Evolutionary conservation across 2,329 filamentous ascomycete species (phyloP), one percentile per base, ranked within the genome.

Genomic region (Teratosphaeria nubilosa): DNA sequence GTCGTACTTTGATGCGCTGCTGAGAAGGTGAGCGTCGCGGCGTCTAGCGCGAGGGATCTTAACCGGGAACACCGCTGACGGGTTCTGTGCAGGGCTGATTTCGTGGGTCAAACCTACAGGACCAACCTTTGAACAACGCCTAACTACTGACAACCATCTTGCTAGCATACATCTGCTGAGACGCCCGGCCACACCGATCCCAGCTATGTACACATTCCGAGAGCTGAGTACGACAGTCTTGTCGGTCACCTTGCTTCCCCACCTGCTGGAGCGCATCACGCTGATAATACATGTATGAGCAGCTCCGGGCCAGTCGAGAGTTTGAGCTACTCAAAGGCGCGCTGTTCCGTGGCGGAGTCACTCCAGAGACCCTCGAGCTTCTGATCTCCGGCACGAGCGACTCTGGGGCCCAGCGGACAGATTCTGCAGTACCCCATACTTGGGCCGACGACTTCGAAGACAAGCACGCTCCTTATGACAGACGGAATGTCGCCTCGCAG

Each of bases 151-250:
- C 24, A 52, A n/a, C 37, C 51, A 32, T 10, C 37, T 3, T 27
- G 52, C 30, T 25, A 69, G 67, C 67, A 69, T 53, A 66, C 64
- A 41, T 59, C 61, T 24, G 51, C 63, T 11, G 61, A 65, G n/a
- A 51, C 59, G 13, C 56, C 62, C n/a, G 62, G 58, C 11, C 60
- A 59, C 9, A 56, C 59, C 14, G 64, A 68, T 57, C 58, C 64
- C 11, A 58, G 59, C 53, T 63, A 63, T 53, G 75, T 87, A 53
- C 80, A 77, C 58, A 80, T 90, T 57, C 74, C 80, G 41, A 83
- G 78, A 66, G 70, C 73, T 54, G 84, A 90, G 67, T 83, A 90
- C 72, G 79, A 85, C 54, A 71, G 70, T 54, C 76, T 90, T 60
- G 76, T 84, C 64, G 70, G 78, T 55, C 50, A 31, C 20, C 20